Percentiles rank a stretch among this genome's conserved stretches.
Evolutionary conservation across 768 basidiomycete species (phyloP).

Genomic region (Wakefieldia striispora): DNA sequence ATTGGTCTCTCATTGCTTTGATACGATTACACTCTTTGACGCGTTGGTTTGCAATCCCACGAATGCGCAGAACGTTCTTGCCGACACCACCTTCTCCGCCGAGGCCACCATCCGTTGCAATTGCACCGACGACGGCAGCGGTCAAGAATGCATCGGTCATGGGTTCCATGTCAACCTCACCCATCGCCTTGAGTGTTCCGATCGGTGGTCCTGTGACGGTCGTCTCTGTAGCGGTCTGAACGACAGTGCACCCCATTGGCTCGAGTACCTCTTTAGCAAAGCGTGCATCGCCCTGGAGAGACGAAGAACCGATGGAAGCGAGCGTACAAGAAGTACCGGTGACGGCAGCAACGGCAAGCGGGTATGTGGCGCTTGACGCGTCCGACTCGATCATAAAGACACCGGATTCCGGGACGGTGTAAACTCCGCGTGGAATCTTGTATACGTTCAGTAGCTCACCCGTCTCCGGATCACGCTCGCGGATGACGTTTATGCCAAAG

Average conservation of each 20-base stretch:
- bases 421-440: conserved; percentile 77
- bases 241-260: conserved; percentile 91
- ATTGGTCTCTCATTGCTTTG: conserved; percentile 92
- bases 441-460: conserved; percentile 77
- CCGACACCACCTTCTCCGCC: conserved; percentile 30
- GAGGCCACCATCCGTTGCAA: conserved; percentile 58
- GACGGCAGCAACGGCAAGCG: conserved; percentile 94
- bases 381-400: conserved; percentile 92
- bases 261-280: conserved; percentile 93
- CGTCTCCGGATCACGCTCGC: conserved; percentile 56
- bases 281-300: conserved; percentile 94
- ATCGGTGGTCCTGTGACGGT: conserved; percentile 91
- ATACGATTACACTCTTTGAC: conserved; percentile 99
- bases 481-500: conserved; percentile 78
- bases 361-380: conserved; percentile 94
- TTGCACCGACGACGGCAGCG: conserved; percentile 88
- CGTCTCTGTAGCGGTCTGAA: conserved; percentile 84
- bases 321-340: conserved; percentile 97
- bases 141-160: conserved; percentile 99
- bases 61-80: conserved; percentile 67
- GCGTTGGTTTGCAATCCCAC: conserved; percentile 95
- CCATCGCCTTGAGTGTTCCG: conserved; percentile 61
- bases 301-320: conserved; percentile 83
- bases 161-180: conserved; percentile 92
- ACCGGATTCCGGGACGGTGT: conserved; percentile 61